These are phyloP conservation scores for Lactarius indigo DNA, from an alignment of 768 basidiomycete genomes.

Conservation along the genomic window DNA sequence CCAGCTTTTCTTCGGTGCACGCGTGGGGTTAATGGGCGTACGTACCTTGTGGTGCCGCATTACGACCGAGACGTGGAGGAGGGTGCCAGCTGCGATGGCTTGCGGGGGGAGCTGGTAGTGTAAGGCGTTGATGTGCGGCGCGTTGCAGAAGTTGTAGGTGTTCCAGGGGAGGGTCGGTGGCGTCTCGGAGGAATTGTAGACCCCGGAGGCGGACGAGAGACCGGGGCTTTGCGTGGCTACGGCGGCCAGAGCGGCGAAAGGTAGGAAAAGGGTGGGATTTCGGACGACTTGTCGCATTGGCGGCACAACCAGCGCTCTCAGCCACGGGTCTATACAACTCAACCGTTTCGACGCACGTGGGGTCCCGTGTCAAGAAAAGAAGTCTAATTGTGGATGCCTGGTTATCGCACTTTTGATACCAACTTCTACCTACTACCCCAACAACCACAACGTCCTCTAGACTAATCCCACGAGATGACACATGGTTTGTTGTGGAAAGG, in stretches of 20 bases:
- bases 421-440: conserved; percentile 7
- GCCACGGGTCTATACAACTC: background rate
- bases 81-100: conserved; percentile 14
- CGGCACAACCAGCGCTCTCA: background rate
- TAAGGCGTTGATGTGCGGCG: conserved; percentile 41
- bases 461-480: background rate
- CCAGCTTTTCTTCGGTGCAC: background rate
- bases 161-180: conserved; percentile 43
- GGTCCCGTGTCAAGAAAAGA: background rate
- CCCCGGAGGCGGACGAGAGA: conserved; percentile 30
- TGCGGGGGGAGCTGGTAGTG: conserved; percentile 37
- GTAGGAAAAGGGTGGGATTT: background rate
- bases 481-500: background rate
- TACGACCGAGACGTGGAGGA: conserved; percentile 42
- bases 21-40: background rate
- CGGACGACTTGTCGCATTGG: background rate
- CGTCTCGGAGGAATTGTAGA: conserved; percentile 45
- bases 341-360: background rate
- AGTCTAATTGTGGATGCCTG: conserved; percentile 1
- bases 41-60: conserved; percentile 48
- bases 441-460: background rate
- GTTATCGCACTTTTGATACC: conserved; percentile 4
- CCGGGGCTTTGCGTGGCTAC: background rate
- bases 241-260: background rate
- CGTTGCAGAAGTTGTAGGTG: conserved; percentile 54